A percentile compares a stretch with the other conserved stretches of the same genome.
Evolutionary conservation across 2,329 filamentous ascomycete genomes (phyloP).

Genomic region (Sclerotiophoma versabilis): DNA sequence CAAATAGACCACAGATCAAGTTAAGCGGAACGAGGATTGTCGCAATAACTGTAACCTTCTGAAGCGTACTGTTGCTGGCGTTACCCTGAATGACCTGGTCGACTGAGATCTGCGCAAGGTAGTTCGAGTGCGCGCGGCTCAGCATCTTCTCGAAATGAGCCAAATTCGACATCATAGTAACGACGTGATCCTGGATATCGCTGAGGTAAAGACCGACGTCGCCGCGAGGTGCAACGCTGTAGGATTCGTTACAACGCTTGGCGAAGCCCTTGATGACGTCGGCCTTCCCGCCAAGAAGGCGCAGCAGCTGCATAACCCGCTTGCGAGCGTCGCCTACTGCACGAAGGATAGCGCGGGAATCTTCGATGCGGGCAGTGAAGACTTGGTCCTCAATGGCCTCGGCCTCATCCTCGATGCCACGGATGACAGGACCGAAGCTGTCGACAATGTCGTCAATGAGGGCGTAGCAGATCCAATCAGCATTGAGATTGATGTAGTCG

Average conservation of each 20-base stretch:
- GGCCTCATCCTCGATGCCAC: conserved; percentile 83
- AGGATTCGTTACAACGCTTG: conserved; percentile 98
- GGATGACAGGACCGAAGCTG: conserved; percentile 88
- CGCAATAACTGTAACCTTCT: conserved; percentile 93
- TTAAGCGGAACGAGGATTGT: conserved; percentile 97
- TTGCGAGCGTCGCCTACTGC: conserved; percentile 91
- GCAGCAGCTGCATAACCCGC: conserved; percentile 91
- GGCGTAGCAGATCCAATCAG: conserved; percentile 99
- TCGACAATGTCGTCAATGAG: conserved; percentile 99
- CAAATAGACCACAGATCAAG: conserved; percentile 84
- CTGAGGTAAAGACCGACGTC: conserved; percentile 96
- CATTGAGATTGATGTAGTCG: conserved; percentile 92
- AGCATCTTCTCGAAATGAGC: conserved; percentile 98
- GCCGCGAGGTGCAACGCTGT: conserved; percentile 91
- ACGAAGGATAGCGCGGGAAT: conserved; percentile 85
- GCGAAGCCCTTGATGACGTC: conserved; percentile 97
- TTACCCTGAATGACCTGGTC: conserved; percentile 90
- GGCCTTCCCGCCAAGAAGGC: conserved; percentile 94
- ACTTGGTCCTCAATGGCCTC: conserved; percentile 96
- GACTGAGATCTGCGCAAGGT: conserved; percentile 91
- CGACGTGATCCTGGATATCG: conserved; percentile 98
- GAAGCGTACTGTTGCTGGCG: conserved; percentile 84
- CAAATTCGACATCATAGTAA: conserved; percentile 98
- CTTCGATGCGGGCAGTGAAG: conserved; percentile 88
- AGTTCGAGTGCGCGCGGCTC: conserved; percentile 91